Percentiles rank a stretch among this genome's conserved stretches.
Evolutionary conservation across 177 flowering plant species (phyloP).

Genomic region (Vitis hybrid): DNA sequence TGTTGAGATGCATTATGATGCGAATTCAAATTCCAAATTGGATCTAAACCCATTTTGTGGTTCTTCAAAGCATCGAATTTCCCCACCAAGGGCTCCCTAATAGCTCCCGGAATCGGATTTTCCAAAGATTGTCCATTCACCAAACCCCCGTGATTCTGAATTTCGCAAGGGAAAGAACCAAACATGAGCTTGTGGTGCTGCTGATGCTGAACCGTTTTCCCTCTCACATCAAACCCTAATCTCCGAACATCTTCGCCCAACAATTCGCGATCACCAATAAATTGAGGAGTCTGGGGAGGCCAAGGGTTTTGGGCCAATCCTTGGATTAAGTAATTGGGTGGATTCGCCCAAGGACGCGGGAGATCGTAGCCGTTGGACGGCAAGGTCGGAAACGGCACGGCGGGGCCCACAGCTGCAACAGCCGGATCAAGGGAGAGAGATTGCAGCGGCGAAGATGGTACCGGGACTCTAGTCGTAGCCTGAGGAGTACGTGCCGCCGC

Average conservation of each 20-base stretch:
- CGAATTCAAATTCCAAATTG: neutral
- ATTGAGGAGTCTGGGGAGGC: constrained; percentile 18
- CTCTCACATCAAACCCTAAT: constrained; percentile 33
- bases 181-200: constrained; percentile 36
- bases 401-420: constrained; percentile 79
- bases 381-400: constrained; percentile 32
- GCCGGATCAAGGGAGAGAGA: constrained; percentile 60
- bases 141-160: constrained; percentile 15
- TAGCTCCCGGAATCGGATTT: neutral
- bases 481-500: neutral
- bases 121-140: constrained; percentile 19
- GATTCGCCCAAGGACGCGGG: constrained; percentile 9
- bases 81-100: neutral
- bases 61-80: constrained; percentile 12
- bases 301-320: constrained; percentile 45
- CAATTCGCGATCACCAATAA: constrained; percentile 1
- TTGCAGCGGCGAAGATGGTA: constrained; percentile 16
- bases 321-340: constrained; percentile 26
- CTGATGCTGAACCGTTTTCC: constrained; percentile 12
- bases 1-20: constrained; percentile 3
- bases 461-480: neutral
- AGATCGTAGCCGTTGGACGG: constrained; percentile 29
- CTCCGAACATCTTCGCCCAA: constrained; percentile 27
- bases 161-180: constrained; percentile 45
- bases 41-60: constrained; percentile 20